A percentile compares a stretch with the other conserved stretches of the same genome.
These are phyloP conservation scores for Yamadazyma sp. DNA, from an alignment of 1,139 yeast species.

Conservation along the genomic window DNA sequence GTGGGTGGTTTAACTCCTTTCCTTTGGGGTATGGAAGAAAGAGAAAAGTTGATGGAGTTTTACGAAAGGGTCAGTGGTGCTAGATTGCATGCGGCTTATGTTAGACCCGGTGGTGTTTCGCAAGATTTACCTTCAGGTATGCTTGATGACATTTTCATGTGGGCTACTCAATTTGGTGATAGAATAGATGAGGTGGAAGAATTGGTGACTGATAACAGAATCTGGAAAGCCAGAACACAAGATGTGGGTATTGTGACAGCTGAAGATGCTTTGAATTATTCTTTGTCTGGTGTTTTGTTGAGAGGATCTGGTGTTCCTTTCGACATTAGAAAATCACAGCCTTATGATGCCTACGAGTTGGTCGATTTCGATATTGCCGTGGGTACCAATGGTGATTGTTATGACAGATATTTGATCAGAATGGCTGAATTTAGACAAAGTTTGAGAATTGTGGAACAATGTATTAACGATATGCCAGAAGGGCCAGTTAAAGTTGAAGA, in stretches of 20 bases:
- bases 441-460: constrained; percentile 83
- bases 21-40: constrained; percentile 93
- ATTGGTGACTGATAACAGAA: constrained; percentile 85
- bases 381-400: constrained; percentile 87
- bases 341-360: constrained; percentile 85
- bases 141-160: constrained; percentile 88
- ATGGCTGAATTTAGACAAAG: constrained; percentile 94
- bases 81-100: constrained; percentile 83
- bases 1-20: constrained; percentile 94
- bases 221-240: constrained; percentile 86
- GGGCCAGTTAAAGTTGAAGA: constrained; percentile 94
- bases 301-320: constrained; percentile 90
- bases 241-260: constrained; percentile 82
- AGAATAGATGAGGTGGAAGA: constrained; percentile 90
- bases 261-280: constrained; percentile 82
- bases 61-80: constrained; percentile 92
- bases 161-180: constrained; percentile 96
- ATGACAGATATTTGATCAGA: constrained; percentile 83
- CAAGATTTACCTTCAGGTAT: constrained; percentile 87
- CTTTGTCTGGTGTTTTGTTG: constrained; percentile 84
- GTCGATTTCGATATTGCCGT: constrained; percentile 89
- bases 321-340: constrained; percentile 84
- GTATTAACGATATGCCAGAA: constrained; percentile 88
- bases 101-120: constrained; percentile 90
- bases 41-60: constrained; percentile 91